A percentile compares a stretch with the other conserved stretches of the same genome.
phyloP scores from a whole-genome alignment of 1,284 basidiomycete species.

The Pyrrhoderma noxium region DNA sequence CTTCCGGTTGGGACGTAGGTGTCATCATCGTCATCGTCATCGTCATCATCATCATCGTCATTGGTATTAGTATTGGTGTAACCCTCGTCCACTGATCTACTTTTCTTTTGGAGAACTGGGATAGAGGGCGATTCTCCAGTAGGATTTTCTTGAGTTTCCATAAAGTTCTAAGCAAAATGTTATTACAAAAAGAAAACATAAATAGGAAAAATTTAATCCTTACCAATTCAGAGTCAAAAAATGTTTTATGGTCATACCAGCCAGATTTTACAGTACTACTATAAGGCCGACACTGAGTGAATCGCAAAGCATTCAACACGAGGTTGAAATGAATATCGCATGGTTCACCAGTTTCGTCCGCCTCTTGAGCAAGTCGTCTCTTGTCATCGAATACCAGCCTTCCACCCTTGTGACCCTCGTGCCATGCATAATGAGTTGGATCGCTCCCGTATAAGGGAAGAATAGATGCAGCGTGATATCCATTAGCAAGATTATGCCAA shows the following conservation, averaged over 20 bases:
- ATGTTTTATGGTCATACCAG: slow-evolving; percentile 8
- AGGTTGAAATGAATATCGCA: slow-evolving; percentile 31
- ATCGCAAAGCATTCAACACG: slow-evolving; percentile 34
- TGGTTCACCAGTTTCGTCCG: slow-evolving; percentile 31
- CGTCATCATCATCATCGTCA: too few relatives aligned
- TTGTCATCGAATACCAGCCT: slow-evolving; percentile 16
- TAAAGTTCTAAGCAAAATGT: slow-evolving; percentile 4
- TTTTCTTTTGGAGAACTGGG: too few relatives aligned
- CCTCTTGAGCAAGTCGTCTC: slow-evolving; percentile 26
- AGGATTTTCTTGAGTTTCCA: background rate
- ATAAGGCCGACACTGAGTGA: slow-evolving; percentile 31
- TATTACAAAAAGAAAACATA: background rate
- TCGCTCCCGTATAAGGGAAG: slow-evolving; percentile 31
- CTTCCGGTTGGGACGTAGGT: too few relatives aligned
- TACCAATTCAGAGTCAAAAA: background rate
- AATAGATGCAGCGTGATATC: slow-evolving; percentile 47
- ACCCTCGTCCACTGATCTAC: too few relatives aligned
- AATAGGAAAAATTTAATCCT: background rate
- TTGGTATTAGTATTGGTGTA: too few relatives aligned
- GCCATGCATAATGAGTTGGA: slow-evolving; percentile 32
- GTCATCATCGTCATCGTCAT: too few relatives aligned
- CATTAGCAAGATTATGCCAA: slow-evolving; percentile 38
- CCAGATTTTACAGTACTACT: slow-evolving; percentile 3
- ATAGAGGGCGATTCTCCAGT: too few relatives aligned
- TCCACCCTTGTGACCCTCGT: slow-evolving; percentile 32